Base-by-base conservation (phyloP, 768 basidiomycete genomes). In the Bullera alba region DNA sequence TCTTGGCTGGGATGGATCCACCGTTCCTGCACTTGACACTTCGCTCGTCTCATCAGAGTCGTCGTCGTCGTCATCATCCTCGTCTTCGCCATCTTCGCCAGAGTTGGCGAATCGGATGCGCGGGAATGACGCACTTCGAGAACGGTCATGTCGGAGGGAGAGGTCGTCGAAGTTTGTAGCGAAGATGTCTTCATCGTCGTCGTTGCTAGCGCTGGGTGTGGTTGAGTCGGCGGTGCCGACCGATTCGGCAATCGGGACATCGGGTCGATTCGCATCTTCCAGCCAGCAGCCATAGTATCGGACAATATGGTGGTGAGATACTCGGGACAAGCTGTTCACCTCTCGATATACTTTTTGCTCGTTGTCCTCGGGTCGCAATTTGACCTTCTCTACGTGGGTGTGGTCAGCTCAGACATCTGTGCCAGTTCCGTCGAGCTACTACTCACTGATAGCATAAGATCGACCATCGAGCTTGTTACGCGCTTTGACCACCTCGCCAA, bases 401-500 rank as follows among this genome's bases (percentile, higher is more conserved):
- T 22, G 28, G 32, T 28, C 17, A 22, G n/a, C n/a, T n/a, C n/a
- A n/a, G n/a, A n/a, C n/a, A n/a, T n/a, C n/a, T 5, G 37, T 26
- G 16, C 32, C 3, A 15, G 23, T 6, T 21, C 7, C 14, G 42
- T 15, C 34, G 29, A 5, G 19, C 25, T 7, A n/a, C 28, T 10
- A 36, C 60, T 48, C 37, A 61, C 63, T 71, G 56, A 71, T 68
- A 17, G 70, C 70, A 42, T 67, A 71, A 26, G 61, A 61, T 35
- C 86, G 78, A 10, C 77, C 79, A 65, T 95, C 91, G 19, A 92
- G 82, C 75, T 82, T 86, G 63, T 93, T 90, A 39, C 84, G 78
- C 2, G 90, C 91, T 68, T 95, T 95, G 26, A 95, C 89, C 0
- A 95, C 90, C n/a, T 87, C 86, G 0, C 90, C 90, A 70, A 89